Percentiles rank a stretch among this genome's conserved stretches.
These are phyloP conservation scores for Pichia sp. DNA, from an alignment of 1,139 yeast genomes.

Conservation along the genomic window DNA sequence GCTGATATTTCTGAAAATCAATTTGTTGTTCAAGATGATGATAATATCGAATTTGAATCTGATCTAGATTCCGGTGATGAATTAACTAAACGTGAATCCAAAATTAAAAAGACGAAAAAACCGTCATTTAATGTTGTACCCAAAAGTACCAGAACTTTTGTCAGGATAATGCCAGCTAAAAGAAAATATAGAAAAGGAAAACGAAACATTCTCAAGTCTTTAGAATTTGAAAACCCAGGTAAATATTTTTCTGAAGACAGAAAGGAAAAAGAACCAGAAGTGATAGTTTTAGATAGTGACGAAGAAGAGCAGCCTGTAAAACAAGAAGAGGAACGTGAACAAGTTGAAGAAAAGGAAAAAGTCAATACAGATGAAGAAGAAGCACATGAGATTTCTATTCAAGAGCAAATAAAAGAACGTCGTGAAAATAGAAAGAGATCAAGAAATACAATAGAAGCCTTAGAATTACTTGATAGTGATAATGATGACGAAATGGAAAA, in stretches of 20 bases:
- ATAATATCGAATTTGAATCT: not conserved
- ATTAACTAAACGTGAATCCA: not conserved
- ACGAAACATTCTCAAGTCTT: not conserved
- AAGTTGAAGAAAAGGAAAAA: not conserved
- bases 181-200: not conserved
- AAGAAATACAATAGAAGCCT: not conserved
- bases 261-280: not conserved
- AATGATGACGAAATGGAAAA: too few species aligned
- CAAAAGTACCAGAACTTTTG: not conserved
- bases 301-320: not conserved
- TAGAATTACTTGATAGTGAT: too few species aligned
- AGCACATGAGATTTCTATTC: not conserved
- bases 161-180: not conserved
- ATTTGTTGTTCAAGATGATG: not conserved
- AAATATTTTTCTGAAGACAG: not conserved
- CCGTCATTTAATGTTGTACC: not conserved
- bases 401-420: not conserved
- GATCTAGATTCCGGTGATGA: not conserved
- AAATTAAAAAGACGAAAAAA: not conserved
- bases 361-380: not conserved
- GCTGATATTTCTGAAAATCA: too few species aligned
- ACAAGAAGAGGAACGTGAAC: not conserved
- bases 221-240: not conserved
- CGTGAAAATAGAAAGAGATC: not conserved
- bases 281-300: not conserved